Percentiles rank a stretch among this genome's conserved stretches.
These are phyloP conservation scores for Cadophora sp. DNA, from an alignment of 2,329 filamentous ascomycete genomes.

Conservation along the genomic window DNA sequence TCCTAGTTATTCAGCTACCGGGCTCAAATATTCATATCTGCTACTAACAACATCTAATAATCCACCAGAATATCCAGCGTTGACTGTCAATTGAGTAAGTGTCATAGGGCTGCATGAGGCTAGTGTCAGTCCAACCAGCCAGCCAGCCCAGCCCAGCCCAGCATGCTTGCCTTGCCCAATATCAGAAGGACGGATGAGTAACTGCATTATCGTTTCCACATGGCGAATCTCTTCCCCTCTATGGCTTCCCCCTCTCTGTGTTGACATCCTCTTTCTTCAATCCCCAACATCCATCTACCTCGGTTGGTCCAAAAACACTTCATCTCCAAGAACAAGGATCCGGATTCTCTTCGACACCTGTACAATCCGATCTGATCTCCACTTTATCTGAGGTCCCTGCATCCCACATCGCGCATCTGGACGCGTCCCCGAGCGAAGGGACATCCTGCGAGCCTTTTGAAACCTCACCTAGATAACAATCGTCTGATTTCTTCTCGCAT, in stretches of 20 bases:
- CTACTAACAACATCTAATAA: too few species aligned
- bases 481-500: slow-evolving; percentile 4
- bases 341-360: not conserved
- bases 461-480: not conserved
- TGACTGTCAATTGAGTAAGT: not conserved
- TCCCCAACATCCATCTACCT: too few species aligned
- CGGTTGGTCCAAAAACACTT: too few species aligned
- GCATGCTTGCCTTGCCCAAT: not conserved
- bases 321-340: too few species aligned
- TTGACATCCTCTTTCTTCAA: not conserved
- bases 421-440: not conserved
- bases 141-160: too few species aligned
- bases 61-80: too few species aligned
- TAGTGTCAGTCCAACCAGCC: not conserved
- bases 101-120: not conserved
- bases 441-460: slow-evolving; percentile 5
- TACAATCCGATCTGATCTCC: not conserved
- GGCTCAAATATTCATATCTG: too few species aligned
- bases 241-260: not conserved
- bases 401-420: slow-evolving; percentile 2
- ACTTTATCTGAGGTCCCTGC: slow-evolving; percentile 6
- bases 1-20: too few species aligned
- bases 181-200: not conserved
- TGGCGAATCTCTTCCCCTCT: too few species aligned
- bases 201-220: not conserved